Conservation (phyloP, 306 rosid species). For the Quercus suber region DNA sequence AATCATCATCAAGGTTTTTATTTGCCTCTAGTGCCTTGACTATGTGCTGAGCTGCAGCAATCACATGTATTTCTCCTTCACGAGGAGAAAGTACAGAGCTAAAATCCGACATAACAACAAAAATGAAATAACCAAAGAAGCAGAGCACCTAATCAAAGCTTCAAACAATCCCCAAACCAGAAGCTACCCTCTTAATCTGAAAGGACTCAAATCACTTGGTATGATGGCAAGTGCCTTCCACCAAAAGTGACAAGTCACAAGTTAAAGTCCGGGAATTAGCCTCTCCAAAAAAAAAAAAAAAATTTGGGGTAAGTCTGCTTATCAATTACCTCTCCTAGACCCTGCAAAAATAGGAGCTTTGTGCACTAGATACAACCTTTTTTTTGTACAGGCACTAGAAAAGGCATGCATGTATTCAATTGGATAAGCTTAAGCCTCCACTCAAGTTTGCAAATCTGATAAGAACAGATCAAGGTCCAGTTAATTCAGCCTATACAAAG, state of each 20-base stretch:
- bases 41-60: slow-evolving; percentile 61
- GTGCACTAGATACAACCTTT: too few species aligned
- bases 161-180: background rate
- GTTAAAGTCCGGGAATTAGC: too few species aligned
- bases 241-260: too few species aligned
- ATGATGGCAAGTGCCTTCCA: too few species aligned
- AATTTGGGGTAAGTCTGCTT: too few species aligned
- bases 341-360: too few species aligned
- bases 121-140: background rate
- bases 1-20: slow-evolving; percentile 33
- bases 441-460: background rate
- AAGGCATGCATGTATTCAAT: background rate
- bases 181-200: background rate
- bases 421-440: background rate
- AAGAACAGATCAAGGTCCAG: background rate
- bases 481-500: background rate
- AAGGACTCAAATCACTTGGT: background rate
- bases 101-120: slow-evolving; percentile 41
- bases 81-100: slow-evolving; percentile 22
- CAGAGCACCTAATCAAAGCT: background rate
- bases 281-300: too few species aligned
- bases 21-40: slow-evolving; percentile 48
- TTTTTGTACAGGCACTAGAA: background rate
- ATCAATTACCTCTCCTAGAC: too few species aligned
- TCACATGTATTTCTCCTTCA: slow-evolving; percentile 51